phyloP scores from a whole-genome alignment of 1,139 yeast species.

The Arxiozyma telluris region DNA sequence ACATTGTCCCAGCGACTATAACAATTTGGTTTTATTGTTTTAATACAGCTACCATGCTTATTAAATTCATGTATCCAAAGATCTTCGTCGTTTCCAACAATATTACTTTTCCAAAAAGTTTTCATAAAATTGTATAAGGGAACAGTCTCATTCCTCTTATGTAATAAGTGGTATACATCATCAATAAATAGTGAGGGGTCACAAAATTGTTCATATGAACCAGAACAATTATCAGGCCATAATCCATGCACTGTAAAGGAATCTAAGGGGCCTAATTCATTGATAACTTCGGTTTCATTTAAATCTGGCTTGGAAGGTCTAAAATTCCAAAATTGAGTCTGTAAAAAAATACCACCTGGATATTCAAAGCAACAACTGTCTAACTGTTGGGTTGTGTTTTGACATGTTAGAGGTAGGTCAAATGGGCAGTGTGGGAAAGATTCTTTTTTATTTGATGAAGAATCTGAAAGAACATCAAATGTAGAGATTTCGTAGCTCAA shows the following conservation, averaged over 20 bases:
- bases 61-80: conserved; percentile 93
- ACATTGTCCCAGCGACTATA: conserved; percentile 35
- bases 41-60: conserved; percentile 91
- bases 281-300: conserved; percentile 18
- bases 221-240: conserved; percentile 81
- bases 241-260: conserved; percentile 77
- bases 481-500: background rate
- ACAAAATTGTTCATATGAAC: conserved; percentile 70
- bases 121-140: conserved; percentile 49
- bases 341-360: conserved; percentile 77
- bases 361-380: conserved; percentile 79
- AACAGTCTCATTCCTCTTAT: conserved; percentile 20
- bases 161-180: conserved; percentile 47
- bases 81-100: conserved; percentile 61
- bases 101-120: conserved; percentile 65
- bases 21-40: conserved; percentile 67
- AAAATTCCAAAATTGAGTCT: conserved; percentile 94
- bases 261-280: conserved; percentile 67
- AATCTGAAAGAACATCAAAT: background rate
- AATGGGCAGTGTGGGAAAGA: conserved; percentile 43
- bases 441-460: background rate
- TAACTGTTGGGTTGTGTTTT: conserved; percentile 35
- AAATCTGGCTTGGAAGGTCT: conserved; percentile 38
- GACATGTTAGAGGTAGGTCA: conserved; percentile 60
- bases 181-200: conserved; percentile 49